Base-by-base conservation (phyloP, 2,329 filamentous ascomycete genomes). In the Corynespora cassiicola region DNA sequence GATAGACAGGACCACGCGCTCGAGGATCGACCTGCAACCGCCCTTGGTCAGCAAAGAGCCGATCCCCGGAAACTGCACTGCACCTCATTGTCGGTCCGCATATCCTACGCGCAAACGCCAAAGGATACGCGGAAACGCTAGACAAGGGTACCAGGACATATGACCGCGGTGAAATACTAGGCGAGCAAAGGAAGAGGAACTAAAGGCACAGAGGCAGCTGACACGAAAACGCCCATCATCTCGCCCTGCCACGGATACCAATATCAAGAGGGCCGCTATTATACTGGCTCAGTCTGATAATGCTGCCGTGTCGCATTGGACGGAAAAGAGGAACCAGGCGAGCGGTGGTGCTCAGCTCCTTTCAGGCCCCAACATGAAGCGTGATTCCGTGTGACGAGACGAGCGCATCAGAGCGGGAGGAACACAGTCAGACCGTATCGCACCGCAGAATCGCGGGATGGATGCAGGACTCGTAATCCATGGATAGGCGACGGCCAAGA, bases 61-160 rank as follows among this genome's bases (percentile, higher is more conserved):
- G 56, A 54, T 63, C 50, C 56, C 56, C 56, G 54, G 55, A 61
- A 47, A 45, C 37, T 36, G 26, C 30, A 16, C 31, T 41, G 41
- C 51, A 47, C 32, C 37, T 53, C 37, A 39, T 51, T 16, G 24
- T 39, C 47, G 50, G 47, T 45, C 45, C 52, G 46, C 41, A 47
- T 47, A 43, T 29, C 43, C 31, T 39, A 41, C 35, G 19, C 22
- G 36, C 31, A 28, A 39, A 36, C n/a, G n/a, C n/a, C 27, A 33
- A 19, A 29, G 30, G 29, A 31, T 8, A 25, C 40, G 25, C 30
- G 18, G 31, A 42, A 29, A 39, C 49, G 37, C 55, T 54, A 56
- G 43, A 40, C 49, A 40, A 16, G 54, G 48, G 24, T 49, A 6
- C 6, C 6, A 29, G 26, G 31, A 32, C 49, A 50, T 50, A 39